phyloP scores from a whole-genome alignment of 1,139 yeast genomes.

The Geotrichum reessii region DNA sequence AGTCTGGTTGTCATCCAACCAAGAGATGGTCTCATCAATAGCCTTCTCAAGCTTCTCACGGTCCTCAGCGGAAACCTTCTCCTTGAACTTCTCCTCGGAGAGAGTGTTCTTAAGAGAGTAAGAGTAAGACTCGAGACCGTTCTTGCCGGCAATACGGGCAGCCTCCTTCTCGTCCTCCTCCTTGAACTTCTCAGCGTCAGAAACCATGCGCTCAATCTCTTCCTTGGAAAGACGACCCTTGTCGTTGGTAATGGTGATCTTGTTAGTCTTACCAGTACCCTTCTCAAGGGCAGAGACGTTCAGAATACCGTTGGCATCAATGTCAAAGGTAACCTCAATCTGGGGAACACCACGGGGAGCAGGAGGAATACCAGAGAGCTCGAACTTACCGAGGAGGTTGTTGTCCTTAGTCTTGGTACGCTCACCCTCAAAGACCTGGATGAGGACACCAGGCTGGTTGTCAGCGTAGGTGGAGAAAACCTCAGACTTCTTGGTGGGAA shows the following conservation, averaged over 20 bases:
- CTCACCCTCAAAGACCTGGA: constrained; percentile 92
- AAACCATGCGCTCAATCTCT: constrained; percentile 90
- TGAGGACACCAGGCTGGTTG: constrained; percentile 91
- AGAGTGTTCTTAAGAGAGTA: constrained; percentile 83
- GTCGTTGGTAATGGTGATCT: constrained; percentile 84
- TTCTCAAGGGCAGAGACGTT: constrained; percentile 92
- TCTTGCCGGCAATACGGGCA: constrained; percentile 70
- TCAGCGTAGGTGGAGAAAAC: constrained; percentile 87
- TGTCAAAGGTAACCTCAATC: constrained; percentile 88
- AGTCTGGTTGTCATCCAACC: constrained; percentile 85
- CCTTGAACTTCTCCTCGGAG: constrained; percentile 73
- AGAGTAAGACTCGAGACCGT: constrained; percentile 87
- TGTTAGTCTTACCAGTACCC: constrained; percentile 77
- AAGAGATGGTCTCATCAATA: constrained; percentile 76
- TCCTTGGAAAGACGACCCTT: constrained; percentile 94
- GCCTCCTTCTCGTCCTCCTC: constrained; percentile 83
- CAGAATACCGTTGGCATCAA: constrained; percentile 89
- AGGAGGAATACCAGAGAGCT: constrained; percentile 87
- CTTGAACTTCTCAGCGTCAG: constrained; percentile 82
- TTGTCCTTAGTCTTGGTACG: constrained; percentile 90
- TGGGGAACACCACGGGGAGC: constrained; percentile 97
- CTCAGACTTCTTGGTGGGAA: constrained; percentile 77
- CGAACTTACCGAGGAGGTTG: constrained; percentile 87
- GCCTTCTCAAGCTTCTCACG: constrained; percentile 73
- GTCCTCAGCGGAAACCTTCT: constrained; percentile 77